Evolutionary conservation across 495 filamentous ascomycete species (phyloP).

Genomic region (Alectoria sarmentosa): DNA sequence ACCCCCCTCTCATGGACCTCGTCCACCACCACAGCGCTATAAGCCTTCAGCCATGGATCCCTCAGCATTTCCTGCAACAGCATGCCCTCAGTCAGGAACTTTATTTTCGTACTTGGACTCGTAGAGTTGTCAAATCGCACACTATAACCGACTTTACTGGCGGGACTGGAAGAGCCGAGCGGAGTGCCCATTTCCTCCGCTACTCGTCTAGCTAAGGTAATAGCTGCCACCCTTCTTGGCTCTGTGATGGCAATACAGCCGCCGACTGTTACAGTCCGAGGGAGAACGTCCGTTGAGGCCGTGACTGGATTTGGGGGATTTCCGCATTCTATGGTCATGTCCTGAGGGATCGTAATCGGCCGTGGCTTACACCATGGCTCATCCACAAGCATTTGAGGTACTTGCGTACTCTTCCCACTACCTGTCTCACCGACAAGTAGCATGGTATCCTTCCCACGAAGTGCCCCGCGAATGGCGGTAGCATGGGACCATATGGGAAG

Average conservation of each 20-base stretch:
- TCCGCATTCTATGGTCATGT: neutral
- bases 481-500: slow-evolving; percentile 77
- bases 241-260: slow-evolving; percentile 95
- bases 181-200: slow-evolving; percentile 85
- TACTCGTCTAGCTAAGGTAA: slow-evolving; percentile 83
- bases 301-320: neutral
- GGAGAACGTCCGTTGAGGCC: slow-evolving; percentile 21
- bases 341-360: neutral
- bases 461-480: slow-evolving; percentile 55
- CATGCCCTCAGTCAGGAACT: slow-evolving; percentile 96
- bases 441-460: slow-evolving; percentile 67
- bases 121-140: slow-evolving; percentile 88
- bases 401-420: slow-evolving; percentile 94
- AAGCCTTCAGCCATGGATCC: slow-evolving; percentile 74
- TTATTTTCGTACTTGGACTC: slow-evolving; percentile 68
- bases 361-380: slow-evolving; percentile 70
- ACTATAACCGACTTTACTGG: slow-evolving; percentile 80
- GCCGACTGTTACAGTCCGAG: slow-evolving; percentile 57
- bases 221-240: slow-evolving; percentile 87
- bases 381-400: slow-evolving; percentile 79
- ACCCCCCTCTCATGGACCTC: slow-evolving; percentile 96
- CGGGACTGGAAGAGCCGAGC: slow-evolving; percentile 54
- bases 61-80: slow-evolving; percentile 87
- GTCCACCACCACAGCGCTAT: slow-evolving; percentile 87
- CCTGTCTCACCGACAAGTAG: slow-evolving; percentile 91